Evolutionary conservation across 495 filamentous ascomycete species (phyloP).

Genomic region (Xylaria sp.): DNA sequence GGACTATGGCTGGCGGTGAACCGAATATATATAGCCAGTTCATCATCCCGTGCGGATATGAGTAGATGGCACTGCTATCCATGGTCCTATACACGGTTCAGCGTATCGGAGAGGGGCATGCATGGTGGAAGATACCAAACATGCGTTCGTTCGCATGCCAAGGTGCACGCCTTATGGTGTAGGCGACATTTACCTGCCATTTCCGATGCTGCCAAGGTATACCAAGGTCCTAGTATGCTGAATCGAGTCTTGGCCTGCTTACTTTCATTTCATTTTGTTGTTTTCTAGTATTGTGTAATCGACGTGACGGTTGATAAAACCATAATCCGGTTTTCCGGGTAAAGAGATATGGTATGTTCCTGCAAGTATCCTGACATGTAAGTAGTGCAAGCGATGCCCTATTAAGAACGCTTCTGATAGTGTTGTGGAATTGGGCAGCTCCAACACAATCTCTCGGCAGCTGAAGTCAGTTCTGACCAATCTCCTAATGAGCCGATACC

Average conservation of each 20-base stretch:
- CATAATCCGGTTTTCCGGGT: neutral
- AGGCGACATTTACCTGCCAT: conserved; percentile 19
- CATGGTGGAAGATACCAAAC: conserved; percentile 6
- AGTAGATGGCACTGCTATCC: neutral
- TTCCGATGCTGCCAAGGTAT: conserved; percentile 20
- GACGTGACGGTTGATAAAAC: neutral
- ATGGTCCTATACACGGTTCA: neutral
- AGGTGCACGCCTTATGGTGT: conserved; percentile 21
- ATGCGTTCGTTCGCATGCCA: conserved; percentile 19
- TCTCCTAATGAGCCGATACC: neutral
- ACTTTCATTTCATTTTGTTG: conserved; percentile 17
- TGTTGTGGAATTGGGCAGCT: neutral
- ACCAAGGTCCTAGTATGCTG: conserved; percentile 15
- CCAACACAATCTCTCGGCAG: neutral
- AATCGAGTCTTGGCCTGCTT: conserved; percentile 20
- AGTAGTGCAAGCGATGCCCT: neutral
- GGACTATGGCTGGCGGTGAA: neutral
- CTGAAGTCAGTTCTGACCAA: neutral
- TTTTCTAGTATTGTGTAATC: too few species aligned
- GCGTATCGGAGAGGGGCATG: conserved; percentile 5
- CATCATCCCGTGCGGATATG: neutral
- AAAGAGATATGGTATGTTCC: neutral
- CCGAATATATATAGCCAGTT: conserved; percentile 14
- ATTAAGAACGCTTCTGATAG: neutral
- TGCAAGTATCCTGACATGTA: neutral